Evolutionary conservation across 2,329 filamentous ascomycete genomes (phyloP).

Genomic region (Hymenoscyphus repandus): DNA sequence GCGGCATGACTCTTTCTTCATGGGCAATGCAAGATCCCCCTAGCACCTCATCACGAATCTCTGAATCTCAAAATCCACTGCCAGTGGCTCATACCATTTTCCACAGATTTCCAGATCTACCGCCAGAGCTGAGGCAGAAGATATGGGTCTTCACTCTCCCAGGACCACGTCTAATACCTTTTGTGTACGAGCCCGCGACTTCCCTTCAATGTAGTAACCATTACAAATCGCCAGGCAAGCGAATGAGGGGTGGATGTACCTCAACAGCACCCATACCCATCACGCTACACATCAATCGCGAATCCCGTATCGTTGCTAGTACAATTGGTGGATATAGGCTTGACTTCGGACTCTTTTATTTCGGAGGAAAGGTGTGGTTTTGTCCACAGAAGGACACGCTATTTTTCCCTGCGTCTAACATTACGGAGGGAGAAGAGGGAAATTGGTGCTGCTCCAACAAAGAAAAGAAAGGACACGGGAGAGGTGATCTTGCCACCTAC

Average conservation of each 20-base stretch:
- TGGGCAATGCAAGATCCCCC: too few species aligned
- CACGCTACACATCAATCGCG: background rate
- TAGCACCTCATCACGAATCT: too few species aligned
- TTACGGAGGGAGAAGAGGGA: too few species aligned
- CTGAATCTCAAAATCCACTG: too few species aligned
- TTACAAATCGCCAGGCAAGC: too few species aligned
- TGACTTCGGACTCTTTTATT: background rate
- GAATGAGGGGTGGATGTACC: background rate
- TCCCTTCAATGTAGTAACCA: background rate
- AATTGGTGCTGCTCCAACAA: background rate
- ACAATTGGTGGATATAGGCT: background rate
- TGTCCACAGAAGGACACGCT: background rate
- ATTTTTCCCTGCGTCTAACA: background rate
- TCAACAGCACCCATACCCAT: background rate
- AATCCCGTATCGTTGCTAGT: background rate
- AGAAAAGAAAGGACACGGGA: background rate
- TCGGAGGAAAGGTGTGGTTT: background rate
- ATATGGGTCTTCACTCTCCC: background rate
- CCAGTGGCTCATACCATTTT: background rate
- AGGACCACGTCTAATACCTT: background rate
- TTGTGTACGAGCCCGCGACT: background rate
- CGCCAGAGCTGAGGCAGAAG: background rate
- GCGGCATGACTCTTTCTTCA: too few species aligned
- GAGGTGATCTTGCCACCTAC: background rate
- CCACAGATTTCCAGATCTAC: background rate